Evolutionary conservation across 1,284 basidiomycete species (phyloP).

Genomic region (Leccinum variabile): DNA sequence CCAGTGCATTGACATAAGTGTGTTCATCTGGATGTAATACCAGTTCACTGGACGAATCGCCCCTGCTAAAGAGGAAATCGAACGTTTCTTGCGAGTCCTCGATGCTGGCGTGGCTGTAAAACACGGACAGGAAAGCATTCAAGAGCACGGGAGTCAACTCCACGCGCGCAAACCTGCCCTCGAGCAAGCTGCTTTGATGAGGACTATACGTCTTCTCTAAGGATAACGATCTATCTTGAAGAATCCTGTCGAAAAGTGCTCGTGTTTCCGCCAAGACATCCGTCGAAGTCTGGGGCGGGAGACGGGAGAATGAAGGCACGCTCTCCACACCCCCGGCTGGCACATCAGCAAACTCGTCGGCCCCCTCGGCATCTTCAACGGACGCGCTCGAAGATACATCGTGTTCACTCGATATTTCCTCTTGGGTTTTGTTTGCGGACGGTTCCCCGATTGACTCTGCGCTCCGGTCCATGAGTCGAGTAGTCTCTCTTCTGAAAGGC

Average conservation of each 20-base stretch:
- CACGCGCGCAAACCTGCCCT: slow-evolving; percentile 59
- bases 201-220: neutral
- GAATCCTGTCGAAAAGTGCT: slow-evolving; percentile 68
- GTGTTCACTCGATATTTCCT: neutral
- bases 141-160: slow-evolving; percentile 62
- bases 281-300: slow-evolving; percentile 72
- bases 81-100: slow-evolving; percentile 50
- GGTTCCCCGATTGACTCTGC: slow-evolving; percentile 11
- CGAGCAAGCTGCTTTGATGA: slow-evolving; percentile 6
- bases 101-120: slow-evolving; percentile 63
- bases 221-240: slow-evolving; percentile 46
- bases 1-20: slow-evolving; percentile 65
- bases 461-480: slow-evolving; percentile 38
- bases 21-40: slow-evolving; percentile 50
- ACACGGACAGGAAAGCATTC: slow-evolving; percentile 82
- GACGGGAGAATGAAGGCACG: slow-evolving; percentile 48
- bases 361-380: neutral
- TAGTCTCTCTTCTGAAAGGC: slow-evolving; percentile 56
- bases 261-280: slow-evolving; percentile 77
- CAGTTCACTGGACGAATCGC: slow-evolving; percentile 2
- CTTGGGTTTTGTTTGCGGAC: slow-evolving; percentile 6
- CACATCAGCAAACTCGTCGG: slow-evolving; percentile 1
- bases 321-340: slow-evolving; percentile 1
- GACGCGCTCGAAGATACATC: neutral
- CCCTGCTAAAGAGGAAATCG: slow-evolving; percentile 42